phyloP scores from a whole-genome alignment of 371 early-diverging fungal genomes.

The Lichtheimia hyalospora region DNA sequence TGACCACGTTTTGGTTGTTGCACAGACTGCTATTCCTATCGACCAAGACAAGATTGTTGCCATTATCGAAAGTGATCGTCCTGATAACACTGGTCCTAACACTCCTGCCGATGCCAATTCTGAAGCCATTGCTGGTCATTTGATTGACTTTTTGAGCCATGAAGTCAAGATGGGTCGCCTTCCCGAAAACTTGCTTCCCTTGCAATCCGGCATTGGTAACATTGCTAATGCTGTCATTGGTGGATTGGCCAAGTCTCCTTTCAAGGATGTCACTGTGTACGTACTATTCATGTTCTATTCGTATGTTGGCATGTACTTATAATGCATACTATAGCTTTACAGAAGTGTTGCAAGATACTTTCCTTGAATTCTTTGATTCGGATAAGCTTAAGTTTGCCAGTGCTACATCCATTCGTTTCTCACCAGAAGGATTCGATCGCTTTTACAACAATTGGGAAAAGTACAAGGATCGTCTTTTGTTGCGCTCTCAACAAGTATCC shows the following conservation, averaged over 20 bases:
- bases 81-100: conserved; percentile 49
- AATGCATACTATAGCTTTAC: conserved; percentile 31
- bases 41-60: conserved; percentile 53
- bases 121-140: conserved; percentile 45
- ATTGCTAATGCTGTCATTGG: conserved; percentile 59
- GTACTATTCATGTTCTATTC: conserved; percentile 7
- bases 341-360: conserved; percentile 54
- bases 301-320: neutral
- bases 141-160: conserved; percentile 53
- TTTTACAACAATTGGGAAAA: conserved; percentile 54
- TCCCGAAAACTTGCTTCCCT: conserved; percentile 45
- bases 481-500: conserved; percentile 56
- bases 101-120: conserved; percentile 43
- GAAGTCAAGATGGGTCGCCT: conserved; percentile 55
- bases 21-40: conserved; percentile 47
- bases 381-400: conserved; percentile 52
- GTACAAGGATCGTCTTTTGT: conserved; percentile 46
- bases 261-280: conserved; percentile 54
- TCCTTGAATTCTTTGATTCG: conserved; percentile 56
- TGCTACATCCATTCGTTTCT: conserved; percentile 58
- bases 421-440: conserved; percentile 50
- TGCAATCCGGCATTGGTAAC: conserved; percentile 59
- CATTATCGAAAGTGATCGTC: conserved; percentile 44
- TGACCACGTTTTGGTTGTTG: neutral
- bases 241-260: conserved; percentile 49